Conservation (phyloP, 2,329 filamentous ascomycete species). For the Penicillium nordicum region DNA sequence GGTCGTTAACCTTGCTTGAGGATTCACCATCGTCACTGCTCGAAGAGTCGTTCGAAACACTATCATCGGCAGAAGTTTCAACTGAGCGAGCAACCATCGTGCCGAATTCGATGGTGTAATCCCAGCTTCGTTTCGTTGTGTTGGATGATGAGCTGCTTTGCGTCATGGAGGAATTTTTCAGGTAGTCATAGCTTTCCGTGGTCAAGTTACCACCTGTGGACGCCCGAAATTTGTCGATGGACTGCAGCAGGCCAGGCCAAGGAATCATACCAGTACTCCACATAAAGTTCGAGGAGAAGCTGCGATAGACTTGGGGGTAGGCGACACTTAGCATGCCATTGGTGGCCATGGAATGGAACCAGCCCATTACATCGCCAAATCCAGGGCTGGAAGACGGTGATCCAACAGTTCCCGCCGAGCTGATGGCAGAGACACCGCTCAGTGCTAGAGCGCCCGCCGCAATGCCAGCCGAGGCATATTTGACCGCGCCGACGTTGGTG, state of each 20-base stretch:
- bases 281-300: slow-evolving; percentile 87
- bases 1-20: slow-evolving; percentile 63
- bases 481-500: slow-evolving; percentile 68
- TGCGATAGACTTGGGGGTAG: slow-evolving; percentile 82
- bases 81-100: slow-evolving; percentile 54
- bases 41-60: slow-evolving; percentile 29
- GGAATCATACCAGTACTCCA: slow-evolving; percentile 83
- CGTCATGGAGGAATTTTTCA: slow-evolving; percentile 58
- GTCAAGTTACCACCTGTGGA: slow-evolving; percentile 84
- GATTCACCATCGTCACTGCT: slow-evolving; percentile 23
- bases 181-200: slow-evolving; percentile 67
- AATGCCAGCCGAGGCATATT: slow-evolving; percentile 78
- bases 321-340: slow-evolving; percentile 94
- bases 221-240: slow-evolving; percentile 79
- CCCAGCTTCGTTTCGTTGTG: slow-evolving; percentile 55
- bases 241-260: slow-evolving; percentile 73
- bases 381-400: slow-evolving; percentile 70
- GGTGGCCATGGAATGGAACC: slow-evolving; percentile 91
- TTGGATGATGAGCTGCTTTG: slow-evolving; percentile 61
- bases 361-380: slow-evolving; percentile 79
- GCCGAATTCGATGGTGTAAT: slow-evolving; percentile 41
- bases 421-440: slow-evolving; percentile 67
- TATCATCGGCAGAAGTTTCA: slow-evolving; percentile 41
- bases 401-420: slow-evolving; percentile 58
- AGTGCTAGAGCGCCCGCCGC: slow-evolving; percentile 78